These are phyloP conservation scores for Taxawa tesnikishii DNA, from an alignment of 2,329 filamentous ascomycete species.

Conservation along the genomic window DNA sequence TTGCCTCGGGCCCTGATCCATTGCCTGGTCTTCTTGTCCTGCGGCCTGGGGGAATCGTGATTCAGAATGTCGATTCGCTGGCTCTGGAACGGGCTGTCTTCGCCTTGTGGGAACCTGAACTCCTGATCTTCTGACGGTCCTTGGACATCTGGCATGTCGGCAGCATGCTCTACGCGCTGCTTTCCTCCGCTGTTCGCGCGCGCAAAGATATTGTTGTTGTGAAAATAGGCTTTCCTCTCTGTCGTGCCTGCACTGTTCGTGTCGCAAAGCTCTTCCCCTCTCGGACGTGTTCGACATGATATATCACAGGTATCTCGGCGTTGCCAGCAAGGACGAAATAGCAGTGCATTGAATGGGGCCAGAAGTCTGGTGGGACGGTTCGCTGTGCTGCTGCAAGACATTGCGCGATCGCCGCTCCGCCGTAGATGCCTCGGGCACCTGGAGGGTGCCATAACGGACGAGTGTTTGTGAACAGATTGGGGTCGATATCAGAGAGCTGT, in stretches of 20 bases:
- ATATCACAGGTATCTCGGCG: constrained; percentile 72
- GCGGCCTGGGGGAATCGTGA: constrained; percentile 38
- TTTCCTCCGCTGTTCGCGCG: constrained; percentile 48
- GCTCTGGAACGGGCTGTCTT: constrained; percentile 44
- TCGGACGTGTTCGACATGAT: constrained; percentile 87
- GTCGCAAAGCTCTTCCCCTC: constrained; percentile 85
- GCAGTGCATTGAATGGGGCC: constrained; percentile 94
- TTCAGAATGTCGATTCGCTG: constrained; percentile 46
- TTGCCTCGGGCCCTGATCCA: constrained; percentile 65
- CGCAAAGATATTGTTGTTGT: constrained; percentile 83
- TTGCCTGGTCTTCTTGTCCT: constrained; percentile 51
- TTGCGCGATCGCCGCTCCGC: constrained; percentile 88
- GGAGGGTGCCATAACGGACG: constrained; percentile 85
- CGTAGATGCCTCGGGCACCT: constrained; percentile 85
- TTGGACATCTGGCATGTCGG: constrained; percentile 36
- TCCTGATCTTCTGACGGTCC: constrained; percentile 27
- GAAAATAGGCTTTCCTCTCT: constrained; percentile 82
- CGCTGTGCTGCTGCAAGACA: constrained; percentile 76
- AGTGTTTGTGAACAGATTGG: constrained; percentile 90
- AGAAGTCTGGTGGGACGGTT: constrained; percentile 70
- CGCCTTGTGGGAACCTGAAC: constrained; percentile 16
- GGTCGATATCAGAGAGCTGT: constrained; percentile 61
- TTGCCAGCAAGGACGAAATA: constrained; percentile 94
- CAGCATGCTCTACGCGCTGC: constrained; percentile 52
- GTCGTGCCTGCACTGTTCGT: constrained; percentile 87